Base-by-base conservation (phyloP, 2,329 filamentous ascomycete species). In the Colletotrichum sp. region DNA sequence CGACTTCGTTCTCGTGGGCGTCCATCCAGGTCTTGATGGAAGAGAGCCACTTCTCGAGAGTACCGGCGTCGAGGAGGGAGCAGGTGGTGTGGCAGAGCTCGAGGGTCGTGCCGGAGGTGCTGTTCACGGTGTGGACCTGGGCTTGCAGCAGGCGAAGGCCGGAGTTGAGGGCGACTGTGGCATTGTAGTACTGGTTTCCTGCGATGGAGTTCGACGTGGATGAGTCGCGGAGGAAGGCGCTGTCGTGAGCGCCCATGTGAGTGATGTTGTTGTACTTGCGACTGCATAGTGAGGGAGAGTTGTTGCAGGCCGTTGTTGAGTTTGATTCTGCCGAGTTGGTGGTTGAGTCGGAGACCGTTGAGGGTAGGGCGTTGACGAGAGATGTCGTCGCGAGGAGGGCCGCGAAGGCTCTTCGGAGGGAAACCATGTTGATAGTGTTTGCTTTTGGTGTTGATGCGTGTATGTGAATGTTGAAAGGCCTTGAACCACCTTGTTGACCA, bases 191-290 rank as follows among this genome's bases (percentile, higher is more conserved):
- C 85, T 96, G 95, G 83, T 95, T 94, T 8, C 93, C 94, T 3
- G 92, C 90, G 4, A 92, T 84, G 30, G 91, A 92, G 83, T 93
- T 91, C 76, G 85, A 87, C 1, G 92, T 93, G 71, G 88, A 89
- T 30, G 86, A 83, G 80, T 95, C 92, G 66, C 93, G 89, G 59
- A 96, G 84, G 82, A 96, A 96, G 13, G 94, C 89, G 77, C 91
- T 92, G 85, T 96, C 90, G 85, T 96, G 95, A 22, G 93, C 94
- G 27, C 94, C 94, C 81, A 96, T 91, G 83, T 96, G 90, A 5
- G 95, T 96, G 79, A 97, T 90, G 79, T 94, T 92, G 85, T 92
- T 93, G 87, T 97, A 97, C 22, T 90, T 86, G 78, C 91, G 91
- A 77, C 86, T 87, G 87, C 95, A 97, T 55, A 97, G 90, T 59